phyloP scores from a whole-genome alignment of 1,284 basidiomycete species.

The Rhodotorula sp. region DNA sequence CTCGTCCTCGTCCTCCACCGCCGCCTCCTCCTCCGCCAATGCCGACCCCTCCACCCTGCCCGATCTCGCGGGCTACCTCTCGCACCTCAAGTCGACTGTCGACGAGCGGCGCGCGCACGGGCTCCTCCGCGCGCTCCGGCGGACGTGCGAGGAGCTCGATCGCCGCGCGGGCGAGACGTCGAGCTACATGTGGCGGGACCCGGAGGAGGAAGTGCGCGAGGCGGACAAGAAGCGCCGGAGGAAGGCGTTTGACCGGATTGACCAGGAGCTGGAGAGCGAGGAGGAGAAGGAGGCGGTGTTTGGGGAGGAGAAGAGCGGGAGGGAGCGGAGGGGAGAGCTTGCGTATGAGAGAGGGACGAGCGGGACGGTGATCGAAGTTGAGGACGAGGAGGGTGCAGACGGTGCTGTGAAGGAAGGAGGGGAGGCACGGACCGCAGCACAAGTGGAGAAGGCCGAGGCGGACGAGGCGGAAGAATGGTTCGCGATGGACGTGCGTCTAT shows the following conservation, averaged over 20 bases:
- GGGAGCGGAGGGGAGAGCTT: slow-evolving; percentile 13
- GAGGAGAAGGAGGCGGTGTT: slow-evolving; percentile 18
- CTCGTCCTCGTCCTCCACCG: background rate
- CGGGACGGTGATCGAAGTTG: slow-evolving; percentile 28
- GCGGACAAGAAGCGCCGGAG: slow-evolving; percentile 10
- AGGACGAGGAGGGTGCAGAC: slow-evolving; percentile 14
- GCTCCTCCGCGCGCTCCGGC: slow-evolving; percentile 31
- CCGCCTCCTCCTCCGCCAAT: background rate
- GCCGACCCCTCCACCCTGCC: slow-evolving; percentile 11
- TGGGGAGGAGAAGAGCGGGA: slow-evolving; percentile 8
- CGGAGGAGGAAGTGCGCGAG: slow-evolving; percentile 37
- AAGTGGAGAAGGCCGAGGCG: slow-evolving; percentile 5
- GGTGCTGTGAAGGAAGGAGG: background rate
- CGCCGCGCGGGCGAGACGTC: slow-evolving; percentile 32
- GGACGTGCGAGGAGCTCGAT: slow-evolving; percentile 44
- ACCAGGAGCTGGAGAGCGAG: slow-evolving; percentile 25
- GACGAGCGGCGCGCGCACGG: slow-evolving; percentile 37
- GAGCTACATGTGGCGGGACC: slow-evolving; percentile 42
- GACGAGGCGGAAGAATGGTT: slow-evolving; percentile 35
- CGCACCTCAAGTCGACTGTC: slow-evolving; percentile 18
- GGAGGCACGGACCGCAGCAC: background rate
- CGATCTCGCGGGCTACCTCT: slow-evolving; percentile 22
- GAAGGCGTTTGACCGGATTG: slow-evolving; percentile 16
- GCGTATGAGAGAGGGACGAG: slow-evolving; percentile 35
- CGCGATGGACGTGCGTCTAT: slow-evolving; percentile 15